Evolutionary conservation across 2,329 filamentous ascomycete genomes (phyloP).

Genomic region (Parasarocladium wereldwijsianum): DNA sequence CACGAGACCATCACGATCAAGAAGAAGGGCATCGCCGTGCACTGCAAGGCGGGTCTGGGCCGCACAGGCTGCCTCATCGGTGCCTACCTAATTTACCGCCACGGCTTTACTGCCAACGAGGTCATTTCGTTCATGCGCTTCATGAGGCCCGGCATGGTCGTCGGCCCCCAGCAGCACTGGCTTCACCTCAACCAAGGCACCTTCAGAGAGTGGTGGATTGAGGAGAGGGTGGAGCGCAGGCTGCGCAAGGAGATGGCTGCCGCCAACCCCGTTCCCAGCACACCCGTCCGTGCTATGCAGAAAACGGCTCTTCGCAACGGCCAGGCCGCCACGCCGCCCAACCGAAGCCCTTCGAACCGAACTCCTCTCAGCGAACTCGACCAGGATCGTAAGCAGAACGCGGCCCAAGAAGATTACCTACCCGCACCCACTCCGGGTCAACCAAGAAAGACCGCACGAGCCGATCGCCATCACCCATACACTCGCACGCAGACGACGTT

Average conservation of each 20-base stretch:
- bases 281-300: slow-evolving; percentile 46
- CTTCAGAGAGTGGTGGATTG: slow-evolving; percentile 98
- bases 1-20: slow-evolving; percentile 87
- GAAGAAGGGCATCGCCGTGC: slow-evolving; percentile 88
- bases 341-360: slow-evolving; percentile 59
- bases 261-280: slow-evolving; percentile 36
- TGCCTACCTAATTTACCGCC: slow-evolving; percentile 91
- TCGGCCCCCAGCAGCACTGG: slow-evolving; percentile 98
- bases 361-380: slow-evolving; percentile 91
- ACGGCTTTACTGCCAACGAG: slow-evolving; percentile 95
- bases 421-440: slow-evolving; percentile 93
- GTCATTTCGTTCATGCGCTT: slow-evolving; percentile 98
- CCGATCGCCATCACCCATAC: slow-evolving; percentile 64
- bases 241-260: slow-evolving; percentile 43
- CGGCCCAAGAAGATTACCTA: slow-evolving; percentile 76
- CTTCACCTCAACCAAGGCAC: slow-evolving; percentile 90
- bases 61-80: slow-evolving; percentile 93
- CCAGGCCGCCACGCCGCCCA: slow-evolving; percentile 72
- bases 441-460: slow-evolving; percentile 73
- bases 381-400: slow-evolving; percentile 54
- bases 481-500: slow-evolving; percentile 32
- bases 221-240: slow-evolving; percentile 64
- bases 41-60: slow-evolving; percentile 95
- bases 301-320: slow-evolving; percentile 45
- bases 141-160: slow-evolving; percentile 98